These are phyloP conservation scores for Amanita pallidorosea DNA, from an alignment of 768 basidiomycete genomes.

Conservation along the genomic window DNA sequence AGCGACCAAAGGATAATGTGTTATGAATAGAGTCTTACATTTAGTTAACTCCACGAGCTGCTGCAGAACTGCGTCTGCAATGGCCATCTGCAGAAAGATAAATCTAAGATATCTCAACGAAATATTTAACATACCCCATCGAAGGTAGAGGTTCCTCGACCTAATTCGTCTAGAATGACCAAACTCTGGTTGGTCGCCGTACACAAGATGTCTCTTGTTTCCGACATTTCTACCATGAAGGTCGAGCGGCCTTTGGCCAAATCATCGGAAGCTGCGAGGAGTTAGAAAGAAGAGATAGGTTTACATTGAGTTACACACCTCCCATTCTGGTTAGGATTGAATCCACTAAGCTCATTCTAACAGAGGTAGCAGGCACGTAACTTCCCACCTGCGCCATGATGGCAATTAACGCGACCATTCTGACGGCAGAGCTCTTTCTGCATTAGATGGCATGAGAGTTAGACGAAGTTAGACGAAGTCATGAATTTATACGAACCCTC, in stretches of 20 bases:
- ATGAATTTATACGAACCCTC: conserved; percentile 33
- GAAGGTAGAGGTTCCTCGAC: conserved; percentile 85
- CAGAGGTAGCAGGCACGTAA: conserved; percentile 76
- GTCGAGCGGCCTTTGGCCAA: conserved; percentile 80
- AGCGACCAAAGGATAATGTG: conserved; percentile 88
- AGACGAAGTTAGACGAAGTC: neutral
- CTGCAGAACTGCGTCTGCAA: conserved; percentile 72
- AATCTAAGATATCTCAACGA: neutral
- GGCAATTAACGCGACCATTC: conserved; percentile 68
- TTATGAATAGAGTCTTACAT: conserved; percentile 84
- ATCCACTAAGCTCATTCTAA: conserved; percentile 73
- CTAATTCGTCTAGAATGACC: conserved; percentile 86
- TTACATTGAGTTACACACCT: conserved; percentile 29
- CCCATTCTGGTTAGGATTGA: conserved; percentile 87
- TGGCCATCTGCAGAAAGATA: conserved; percentile 53
- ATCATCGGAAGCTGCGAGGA: conserved; percentile 67
- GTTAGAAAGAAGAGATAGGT: conserved; percentile 4
- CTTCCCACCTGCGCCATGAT: conserved; percentile 90
- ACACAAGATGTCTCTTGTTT: conserved; percentile 83
- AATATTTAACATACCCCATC: conserved; percentile 53
- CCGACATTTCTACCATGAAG: conserved; percentile 95
- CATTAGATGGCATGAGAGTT: neutral
- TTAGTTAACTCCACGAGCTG: conserved; percentile 48
- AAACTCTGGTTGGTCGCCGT: conserved; percentile 66
- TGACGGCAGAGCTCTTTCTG: conserved; percentile 77